Evolutionary conservation across 177 flowering plant genomes (phyloP), one percentile per base, ranked within the genome.

Genomic region (Vitis hybrid): DNA sequence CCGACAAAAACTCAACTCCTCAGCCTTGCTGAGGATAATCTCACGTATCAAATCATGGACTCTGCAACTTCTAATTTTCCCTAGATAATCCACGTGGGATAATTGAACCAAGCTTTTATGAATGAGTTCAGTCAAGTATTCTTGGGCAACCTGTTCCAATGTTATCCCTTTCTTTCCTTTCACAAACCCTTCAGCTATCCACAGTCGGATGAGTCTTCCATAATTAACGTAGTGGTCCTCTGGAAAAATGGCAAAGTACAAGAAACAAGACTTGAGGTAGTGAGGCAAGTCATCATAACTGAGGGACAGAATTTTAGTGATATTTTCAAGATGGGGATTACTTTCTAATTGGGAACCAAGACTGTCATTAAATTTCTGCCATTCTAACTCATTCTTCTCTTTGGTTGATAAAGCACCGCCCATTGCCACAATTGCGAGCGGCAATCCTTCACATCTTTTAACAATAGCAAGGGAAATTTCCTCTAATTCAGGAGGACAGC

Each of bases 121-220:
- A 9, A 66, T 52, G 2, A 81, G 74, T 26, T 74, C 70, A 2
- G 56, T 18, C 14, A 81, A 61, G 72, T 73, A 75, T 2, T 51
- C 50, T 3, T 76, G 68, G 0, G 74, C 78, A 2, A 71, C 55
- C 11, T 80, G 76, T 64, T 76, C 77, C 10, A 59, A 0, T 15
- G 71, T 60, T 52, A 6, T 64, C 2, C 72, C 66, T 5, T 49
- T 18, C 12, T 3, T 23, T 34, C 18, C 15, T 12, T 70, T 45
- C 10, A 75, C 54, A 55, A 82, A 78, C 3, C 85, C 80, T 32
- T 82, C 78, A 1, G 81, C 78, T 7, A 78, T 58, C 81, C 81
- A 80, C 17, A 61, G 58, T 8, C 75, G 70, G 32, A 74, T 71
- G 7, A 72, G 18, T 55, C 62, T 62, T 26, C 7, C 58, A 60